Percentiles rank a stretch among this genome's conserved stretches.
Evolutionary conservation across 495 filamentous ascomycete species (phyloP).

Genomic region (Clavariopsis aquatica): DNA sequence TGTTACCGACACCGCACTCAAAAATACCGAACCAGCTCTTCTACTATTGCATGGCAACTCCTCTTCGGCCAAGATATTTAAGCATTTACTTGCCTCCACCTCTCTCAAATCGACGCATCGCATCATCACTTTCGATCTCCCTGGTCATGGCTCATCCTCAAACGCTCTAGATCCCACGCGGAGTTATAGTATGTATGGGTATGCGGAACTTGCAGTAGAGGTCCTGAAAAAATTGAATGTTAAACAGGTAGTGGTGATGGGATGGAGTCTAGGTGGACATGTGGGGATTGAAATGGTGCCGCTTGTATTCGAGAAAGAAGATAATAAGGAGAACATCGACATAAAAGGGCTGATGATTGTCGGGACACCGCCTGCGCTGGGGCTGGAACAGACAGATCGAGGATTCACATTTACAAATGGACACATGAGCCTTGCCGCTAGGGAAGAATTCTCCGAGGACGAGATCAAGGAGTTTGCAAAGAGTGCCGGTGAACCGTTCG

Average conservation of each 20-base stretch:
- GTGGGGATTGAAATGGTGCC: conserved; percentile 38
- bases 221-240: conserved; percentile 28
- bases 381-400: conserved; percentile 10
- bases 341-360: conserved; percentile 35
- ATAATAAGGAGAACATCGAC: neutral
- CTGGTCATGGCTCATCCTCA: conserved; percentile 35
- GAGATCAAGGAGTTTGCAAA: conserved; percentile 19
- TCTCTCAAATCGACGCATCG: conserved; percentile 6
- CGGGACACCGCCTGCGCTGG: conserved; percentile 34
- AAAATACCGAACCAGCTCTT: conserved; percentile 22
- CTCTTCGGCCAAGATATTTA: conserved; percentile 28
- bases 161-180: conserved; percentile 25
- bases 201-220: conserved; percentile 30
- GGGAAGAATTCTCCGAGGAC: conserved; percentile 10
- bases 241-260: conserved; percentile 26
- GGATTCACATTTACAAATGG: conserved; percentile 26
- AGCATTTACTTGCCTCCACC: conserved; percentile 14
- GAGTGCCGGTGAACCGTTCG: conserved; percentile 15
- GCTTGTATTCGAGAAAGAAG: conserved; percentile 11
- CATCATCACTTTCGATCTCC: conserved; percentile 37
- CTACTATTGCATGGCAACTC: conserved; percentile 41
- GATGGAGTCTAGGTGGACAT: conserved; percentile 40
- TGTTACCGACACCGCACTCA: conserved; percentile 19
- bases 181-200: conserved; percentile 31
- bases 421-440: conserved; percentile 13